Base-by-base conservation (phyloP, 1,139 yeast genomes). In the Torulaspora pretoriensis region DNA sequence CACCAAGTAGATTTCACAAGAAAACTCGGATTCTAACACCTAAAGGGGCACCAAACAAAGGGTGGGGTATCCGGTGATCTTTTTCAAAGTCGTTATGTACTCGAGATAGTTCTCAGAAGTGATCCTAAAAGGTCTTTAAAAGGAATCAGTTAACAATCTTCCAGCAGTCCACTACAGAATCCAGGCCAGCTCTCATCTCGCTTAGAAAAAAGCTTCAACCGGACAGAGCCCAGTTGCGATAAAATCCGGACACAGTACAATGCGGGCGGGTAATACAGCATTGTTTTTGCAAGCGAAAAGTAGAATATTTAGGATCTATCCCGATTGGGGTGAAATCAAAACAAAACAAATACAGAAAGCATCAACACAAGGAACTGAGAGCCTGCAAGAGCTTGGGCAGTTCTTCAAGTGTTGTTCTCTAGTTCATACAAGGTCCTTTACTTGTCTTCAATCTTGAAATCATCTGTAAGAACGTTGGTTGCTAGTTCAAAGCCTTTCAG, bases 281-380 rank as follows among this genome's bases (percentile, higher is more conserved):
- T 14, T 23, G 12, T 9, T 5, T 17, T 24, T 14, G 24, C 17
- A 10, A 6, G 23, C 27, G 29, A 35, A 38, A 25, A 22, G 26
- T 12, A 30, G 13, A n/a, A 19, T 27, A 16, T 40, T 40, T 27
- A 40, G 24, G 36, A 35, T 35, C 35, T 35, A 43, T 43, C 46
- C 46, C 13, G 35, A 38, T 43, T 28, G 12, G 42, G 46, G 4
- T 14, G 14, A 35, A 43, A 43, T 27, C 31, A 38, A 43, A 43
- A 43, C 46, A 43, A 14, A 38, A 43, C 43, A 43, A 33, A 40
- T 22, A 27, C 29, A 27, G 43, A 40, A 40, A 40, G 37, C 35
- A 38, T 38, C 41, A 30, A 38, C 41, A 31, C 27, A 27, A 30
- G 16, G 31, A 26, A 38, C 32, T 23, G 35, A 24, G 25, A 13